These are phyloP conservation scores for Purpureocillium takamizusanense DNA, from an alignment of 2,329 filamentous ascomycete genomes.

Conservation along the genomic window DNA sequence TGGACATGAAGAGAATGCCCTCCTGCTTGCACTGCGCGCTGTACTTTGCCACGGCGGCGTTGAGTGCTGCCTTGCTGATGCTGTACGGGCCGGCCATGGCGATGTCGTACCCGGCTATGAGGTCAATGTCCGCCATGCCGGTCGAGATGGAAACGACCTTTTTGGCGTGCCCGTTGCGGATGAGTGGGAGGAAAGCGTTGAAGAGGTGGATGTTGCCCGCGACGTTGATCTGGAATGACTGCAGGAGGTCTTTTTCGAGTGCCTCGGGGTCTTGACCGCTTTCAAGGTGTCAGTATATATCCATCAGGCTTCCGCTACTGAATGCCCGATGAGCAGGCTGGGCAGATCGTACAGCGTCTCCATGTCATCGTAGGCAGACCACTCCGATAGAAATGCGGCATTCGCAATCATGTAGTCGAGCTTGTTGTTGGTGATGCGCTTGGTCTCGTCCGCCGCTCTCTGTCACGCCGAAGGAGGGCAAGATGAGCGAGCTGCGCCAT, in stretches of 20 bases:
- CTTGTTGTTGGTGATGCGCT: slow-evolving; percentile 22
- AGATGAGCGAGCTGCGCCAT: no score
- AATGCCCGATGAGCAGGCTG: no score
- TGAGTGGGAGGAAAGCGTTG: slow-evolving; percentile 25
- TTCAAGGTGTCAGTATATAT: no score
- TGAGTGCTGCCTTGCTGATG: slow-evolving; percentile 28
- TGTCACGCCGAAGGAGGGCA: no score
- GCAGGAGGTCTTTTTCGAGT: neutral
- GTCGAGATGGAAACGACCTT: slow-evolving; percentile 31
- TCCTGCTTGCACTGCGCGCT: slow-evolving; percentile 15
- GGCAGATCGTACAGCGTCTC: neutral
- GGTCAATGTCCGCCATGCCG: slow-evolving; percentile 22
- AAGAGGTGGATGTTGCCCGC: neutral
- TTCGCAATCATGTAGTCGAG: slow-evolving; percentile 17
- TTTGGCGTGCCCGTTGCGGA: slow-evolving; percentile 26
- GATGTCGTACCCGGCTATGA: slow-evolving; percentile 14
- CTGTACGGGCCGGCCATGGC: slow-evolving; percentile 20
- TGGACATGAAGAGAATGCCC: slow-evolving; percentile 2
- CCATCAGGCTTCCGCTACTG: no score
- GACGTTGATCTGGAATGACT: slow-evolving; percentile 17
- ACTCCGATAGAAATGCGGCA: slow-evolving; percentile 8
- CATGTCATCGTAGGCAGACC: slow-evolving; percentile 12
- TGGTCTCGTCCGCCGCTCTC: slow-evolving; percentile 16
- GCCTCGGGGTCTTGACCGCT: neutral
- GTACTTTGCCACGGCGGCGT: slow-evolving; percentile 30